Percentiles rank a stretch among this genome's conserved stretches.
Evolutionary conservation across 768 basidiomycete species (phyloP).

Genomic region (Lentinula aciculospora): DNA sequence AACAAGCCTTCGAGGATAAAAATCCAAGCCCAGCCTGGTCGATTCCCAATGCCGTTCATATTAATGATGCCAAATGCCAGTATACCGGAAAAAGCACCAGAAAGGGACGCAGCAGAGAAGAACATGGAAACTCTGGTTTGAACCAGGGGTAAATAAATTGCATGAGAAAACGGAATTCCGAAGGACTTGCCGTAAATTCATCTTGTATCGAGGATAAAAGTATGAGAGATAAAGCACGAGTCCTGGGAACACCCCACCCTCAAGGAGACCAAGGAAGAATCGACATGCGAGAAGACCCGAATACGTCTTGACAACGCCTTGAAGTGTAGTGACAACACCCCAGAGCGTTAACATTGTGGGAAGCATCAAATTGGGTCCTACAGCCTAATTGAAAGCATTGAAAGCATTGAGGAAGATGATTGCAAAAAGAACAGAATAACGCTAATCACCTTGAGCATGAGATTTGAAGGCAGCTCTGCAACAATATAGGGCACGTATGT

Average conservation of each 20-base stretch:
- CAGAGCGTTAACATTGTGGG: slow-evolving; percentile 60
- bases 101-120: slow-evolving; percentile 49
- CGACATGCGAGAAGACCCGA: slow-evolving; percentile 38
- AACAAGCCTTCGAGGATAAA: slow-evolving; percentile 40
- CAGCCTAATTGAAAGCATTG: slow-evolving; percentile 25
- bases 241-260: slow-evolving; percentile 54
- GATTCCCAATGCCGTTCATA: slow-evolving; percentile 50
- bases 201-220: slow-evolving; percentile 41
- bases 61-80: slow-evolving; percentile 62
- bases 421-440: no score
- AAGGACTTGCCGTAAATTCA: slow-evolving; percentile 39
- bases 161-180: neutral
- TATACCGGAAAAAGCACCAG: slow-evolving; percentile 66
- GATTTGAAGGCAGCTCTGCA: slow-evolving; percentile 57
- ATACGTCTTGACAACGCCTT: slow-evolving; percentile 51
- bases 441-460: slow-evolving; percentile 50
- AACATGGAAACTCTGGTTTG: slow-evolving; percentile 32
- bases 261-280: slow-evolving; percentile 48
- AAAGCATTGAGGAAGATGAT: no score
- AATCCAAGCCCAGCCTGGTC: slow-evolving; percentile 18
- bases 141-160: slow-evolving; percentile 30
- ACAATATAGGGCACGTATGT: slow-evolving; percentile 50
- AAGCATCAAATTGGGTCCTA: slow-evolving; percentile 53
- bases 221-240: slow-evolving; percentile 17
- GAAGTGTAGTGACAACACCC: slow-evolving; percentile 61